A percentile compares a stretch with the other conserved stretches of the same genome.
phyloP scores from a whole-genome alignment of 129 eudicot species.

The Artemisia annua region DNA sequence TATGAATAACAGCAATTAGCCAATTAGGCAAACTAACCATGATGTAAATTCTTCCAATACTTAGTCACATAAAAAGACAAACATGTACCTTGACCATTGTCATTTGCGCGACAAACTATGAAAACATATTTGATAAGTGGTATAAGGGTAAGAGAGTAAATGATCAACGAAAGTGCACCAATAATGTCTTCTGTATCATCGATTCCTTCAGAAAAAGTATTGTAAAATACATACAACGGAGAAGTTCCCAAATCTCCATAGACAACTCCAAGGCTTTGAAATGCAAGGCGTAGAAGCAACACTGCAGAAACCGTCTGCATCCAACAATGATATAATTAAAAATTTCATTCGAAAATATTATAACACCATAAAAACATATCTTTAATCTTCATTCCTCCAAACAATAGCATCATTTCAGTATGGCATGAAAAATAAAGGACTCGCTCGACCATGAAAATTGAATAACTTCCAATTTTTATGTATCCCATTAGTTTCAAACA shows the following conservation, averaged over 20 bases:
- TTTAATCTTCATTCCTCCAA: background rate
- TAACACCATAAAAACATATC: conserved; percentile 1
- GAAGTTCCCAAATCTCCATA: conserved; percentile 99
- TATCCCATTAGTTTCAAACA: background rate
- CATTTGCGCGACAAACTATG: conserved; percentile 95
- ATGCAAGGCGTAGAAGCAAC: conserved; percentile 77
- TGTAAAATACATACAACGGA: conserved; percentile 93
- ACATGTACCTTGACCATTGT: conserved; percentile 91
- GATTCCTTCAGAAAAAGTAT: conserved; percentile 74
- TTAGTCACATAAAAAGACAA: background rate
- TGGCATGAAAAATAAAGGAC: too few species aligned
- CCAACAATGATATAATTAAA: conserved; percentile 12
- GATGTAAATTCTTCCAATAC: background rate
- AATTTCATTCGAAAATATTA: background rate
- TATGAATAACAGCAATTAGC: conserved; percentile 6
- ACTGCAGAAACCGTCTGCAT: conserved; percentile 75
- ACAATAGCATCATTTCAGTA: conserved; percentile 1
- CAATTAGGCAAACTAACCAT: background rate
- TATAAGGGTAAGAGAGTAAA: conserved; percentile 89
- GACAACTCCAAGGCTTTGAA: conserved; percentile 97
- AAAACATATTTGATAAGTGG: conserved; percentile 95
- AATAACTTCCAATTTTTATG: background rate
- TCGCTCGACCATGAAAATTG: background rate
- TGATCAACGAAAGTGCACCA: conserved; percentile 94
- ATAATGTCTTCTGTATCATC: conserved; percentile 71